Conservation (phyloP, 176 grass and related monocot genomes). For the sorghum (Sorghum bicolor) region DNA sequence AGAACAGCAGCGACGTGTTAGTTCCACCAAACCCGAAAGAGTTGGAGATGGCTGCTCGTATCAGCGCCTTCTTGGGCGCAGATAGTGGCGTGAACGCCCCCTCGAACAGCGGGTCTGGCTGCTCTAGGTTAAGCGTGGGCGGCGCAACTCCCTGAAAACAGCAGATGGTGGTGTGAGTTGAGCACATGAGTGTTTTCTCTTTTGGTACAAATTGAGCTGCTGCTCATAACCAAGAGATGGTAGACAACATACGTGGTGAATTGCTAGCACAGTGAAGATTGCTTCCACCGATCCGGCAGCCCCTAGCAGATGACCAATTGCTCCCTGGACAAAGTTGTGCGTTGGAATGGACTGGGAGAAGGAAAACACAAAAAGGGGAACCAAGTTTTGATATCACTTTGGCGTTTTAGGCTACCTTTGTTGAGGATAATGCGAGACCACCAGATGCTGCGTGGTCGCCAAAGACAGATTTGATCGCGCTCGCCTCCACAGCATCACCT, state of each 20-base stretch:
- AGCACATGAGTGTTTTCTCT: neutral
- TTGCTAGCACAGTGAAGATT: constrained; percentile 77
- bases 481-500: constrained; percentile 84
- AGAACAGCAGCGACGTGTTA: constrained; percentile 79
- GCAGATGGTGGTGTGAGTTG: neutral
- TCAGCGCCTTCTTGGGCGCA: constrained; percentile 59
- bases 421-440: constrained; percentile 74
- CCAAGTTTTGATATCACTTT: neutral
- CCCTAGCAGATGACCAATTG: constrained; percentile 86
- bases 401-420: constrained; percentile 50
- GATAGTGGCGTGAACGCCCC: constrained; percentile 54
- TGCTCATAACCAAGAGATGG: neutral
- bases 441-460: constrained; percentile 64
- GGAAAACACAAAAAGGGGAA: neutral
- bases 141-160: constrained; percentile 59
- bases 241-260: constrained; percentile 57
- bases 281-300: constrained; percentile 92
- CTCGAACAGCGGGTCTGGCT: constrained; percentile 52
- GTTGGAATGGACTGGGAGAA: neutral
- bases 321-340: constrained; percentile 49
- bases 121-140: constrained; percentile 74
- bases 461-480: constrained; percentile 74
- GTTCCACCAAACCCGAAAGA: constrained; percentile 96
- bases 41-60: constrained; percentile 74
- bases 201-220: neutral